phyloP scores from a whole-genome alignment of 1,139 yeast genomes.

The Keqinozyma sinolaborantium region DNA sequence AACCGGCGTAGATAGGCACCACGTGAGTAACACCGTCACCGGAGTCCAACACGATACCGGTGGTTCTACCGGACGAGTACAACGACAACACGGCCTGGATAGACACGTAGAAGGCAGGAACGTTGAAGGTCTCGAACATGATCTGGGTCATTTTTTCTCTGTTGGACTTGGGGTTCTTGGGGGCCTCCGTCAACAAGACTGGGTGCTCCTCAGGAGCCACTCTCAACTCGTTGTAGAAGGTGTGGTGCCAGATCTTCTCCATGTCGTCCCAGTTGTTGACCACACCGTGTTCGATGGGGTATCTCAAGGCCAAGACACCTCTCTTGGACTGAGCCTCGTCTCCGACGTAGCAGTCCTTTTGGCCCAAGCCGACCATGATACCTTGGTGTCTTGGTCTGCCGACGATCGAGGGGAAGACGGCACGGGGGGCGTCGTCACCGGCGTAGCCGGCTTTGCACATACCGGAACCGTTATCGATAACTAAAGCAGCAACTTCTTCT shows the following conservation, averaged over 20 bases:
- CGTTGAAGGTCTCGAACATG: constrained; percentile 97
- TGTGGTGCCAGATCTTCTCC: constrained; percentile 99
- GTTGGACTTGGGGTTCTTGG: constrained; percentile 98
- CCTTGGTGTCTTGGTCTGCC: constrained; percentile 99
- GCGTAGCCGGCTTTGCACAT: constrained; percentile 99
- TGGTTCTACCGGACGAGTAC: constrained; percentile 99
- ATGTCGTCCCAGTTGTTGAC: constrained; percentile 99
- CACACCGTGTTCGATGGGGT: constrained; percentile 99
- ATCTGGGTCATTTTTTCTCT: constrained; percentile 99
- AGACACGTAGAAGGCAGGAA: constrained; percentile 98
- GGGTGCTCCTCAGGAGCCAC: constrained; percentile 99
- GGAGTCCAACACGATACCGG: constrained; percentile 98
- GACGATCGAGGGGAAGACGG: constrained; percentile 99
- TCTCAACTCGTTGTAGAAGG: constrained; percentile 95
- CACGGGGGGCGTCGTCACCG: constrained; percentile 99
- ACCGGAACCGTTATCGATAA: constrained; percentile 99
- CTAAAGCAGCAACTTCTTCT: constrained; percentile 68
- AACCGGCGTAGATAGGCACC: constrained; percentile 99
- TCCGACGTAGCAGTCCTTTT: constrained; percentile 99
- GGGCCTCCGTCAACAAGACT: constrained; percentile 96
- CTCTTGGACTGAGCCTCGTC: constrained; percentile 99
- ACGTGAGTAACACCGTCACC: constrained; percentile 99
- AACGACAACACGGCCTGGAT: constrained; percentile 98
- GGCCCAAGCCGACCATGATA: constrained; percentile 99
- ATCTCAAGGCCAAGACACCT: constrained; percentile 98